These are phyloP conservation scores for Holtermanniella nyarrowii DNA, from an alignment of 768 basidiomycete genomes.

Conservation along the genomic window DNA sequence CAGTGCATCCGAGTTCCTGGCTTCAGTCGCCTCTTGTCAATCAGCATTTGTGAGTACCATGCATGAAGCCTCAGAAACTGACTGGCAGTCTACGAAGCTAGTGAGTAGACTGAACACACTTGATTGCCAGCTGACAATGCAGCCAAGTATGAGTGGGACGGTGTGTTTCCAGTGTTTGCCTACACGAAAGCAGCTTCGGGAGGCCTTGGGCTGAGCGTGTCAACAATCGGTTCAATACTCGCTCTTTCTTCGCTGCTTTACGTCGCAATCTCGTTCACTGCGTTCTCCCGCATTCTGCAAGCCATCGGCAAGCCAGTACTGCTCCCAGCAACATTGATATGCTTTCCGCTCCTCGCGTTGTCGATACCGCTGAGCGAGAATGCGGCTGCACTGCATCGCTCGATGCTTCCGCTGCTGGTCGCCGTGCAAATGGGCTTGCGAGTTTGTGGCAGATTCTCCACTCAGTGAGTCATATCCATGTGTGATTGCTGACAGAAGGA, in stretches of 20 bases:
- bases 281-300: background rate
- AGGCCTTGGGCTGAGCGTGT: conserved; percentile 23
- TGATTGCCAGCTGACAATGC: background rate
- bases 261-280: background rate
- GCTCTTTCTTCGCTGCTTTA: background rate
- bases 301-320: conserved; percentile 9
- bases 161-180: conserved; percentile 19
- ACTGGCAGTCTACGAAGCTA: conserved; percentile 12
- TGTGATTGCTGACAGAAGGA: background rate
- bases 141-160: conserved; percentile 21
- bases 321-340: conserved; percentile 13
- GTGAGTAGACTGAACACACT: conserved; percentile 8
- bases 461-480: background rate
- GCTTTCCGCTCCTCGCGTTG: conserved; percentile 13
- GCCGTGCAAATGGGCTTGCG: background rate
- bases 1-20: too few species aligned
- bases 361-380: conserved; percentile 8
- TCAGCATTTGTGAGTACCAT: too few species aligned
- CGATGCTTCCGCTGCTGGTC: background rate
- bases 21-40: too few species aligned
- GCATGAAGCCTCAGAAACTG: too few species aligned
- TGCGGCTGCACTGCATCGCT: background rate
- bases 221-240: background rate
- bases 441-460: background rate
- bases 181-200: conserved; percentile 17